Evolutionary conservation across 2,329 filamentous ascomycete species (phyloP).

Genomic region (Pseudocercospora macadamiae): DNA sequence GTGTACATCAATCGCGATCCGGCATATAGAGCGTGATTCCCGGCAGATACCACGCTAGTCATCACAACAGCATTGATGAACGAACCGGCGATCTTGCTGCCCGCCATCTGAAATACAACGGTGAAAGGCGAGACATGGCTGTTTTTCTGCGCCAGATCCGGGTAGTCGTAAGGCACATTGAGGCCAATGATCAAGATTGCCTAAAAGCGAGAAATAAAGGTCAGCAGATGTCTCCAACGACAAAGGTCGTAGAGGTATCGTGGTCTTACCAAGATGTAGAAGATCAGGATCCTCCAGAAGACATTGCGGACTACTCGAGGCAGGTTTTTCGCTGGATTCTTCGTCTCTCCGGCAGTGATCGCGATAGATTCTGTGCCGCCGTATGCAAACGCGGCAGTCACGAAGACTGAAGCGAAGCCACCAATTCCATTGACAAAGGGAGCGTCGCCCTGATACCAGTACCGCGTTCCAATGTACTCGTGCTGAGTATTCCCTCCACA

Average conservation of each 20-base stretch:
- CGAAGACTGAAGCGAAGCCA: conserved; percentile 67
- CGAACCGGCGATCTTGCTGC: conserved; percentile 57
- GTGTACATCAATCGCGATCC: conserved; percentile 62
- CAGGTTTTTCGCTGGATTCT: conserved; percentile 60
- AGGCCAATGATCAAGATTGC: conserved; percentile 75
- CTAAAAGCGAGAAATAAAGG: too few species aligned
- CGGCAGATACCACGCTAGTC: conserved; percentile 61
- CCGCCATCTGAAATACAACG: conserved; percentile 63
- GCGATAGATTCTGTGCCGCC: conserved; percentile 61
- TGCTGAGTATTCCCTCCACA: conserved; percentile 65
- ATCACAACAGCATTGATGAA: conserved; percentile 66
- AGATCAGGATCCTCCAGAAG: conserved; percentile 79
- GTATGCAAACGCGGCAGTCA: conserved; percentile 63
- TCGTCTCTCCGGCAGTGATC: conserved; percentile 68
- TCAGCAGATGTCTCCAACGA: too few species aligned
- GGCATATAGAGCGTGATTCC: conserved; percentile 62
- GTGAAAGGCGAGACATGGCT: conserved; percentile 57
- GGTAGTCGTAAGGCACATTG: conserved; percentile 71
- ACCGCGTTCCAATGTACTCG: conserved; percentile 72
- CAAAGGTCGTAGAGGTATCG: too few species aligned
- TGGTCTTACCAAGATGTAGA: conserved; percentile 80
- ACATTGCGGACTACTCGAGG: conserved; percentile 69
- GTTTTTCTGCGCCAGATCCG: conserved; percentile 45
- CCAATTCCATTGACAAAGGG: conserved; percentile 68
- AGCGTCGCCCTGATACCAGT: conserved; percentile 62